phyloP scores from a whole-genome alignment of 805 yeast species.

The Schwanniomyces polymorphus region DNA sequence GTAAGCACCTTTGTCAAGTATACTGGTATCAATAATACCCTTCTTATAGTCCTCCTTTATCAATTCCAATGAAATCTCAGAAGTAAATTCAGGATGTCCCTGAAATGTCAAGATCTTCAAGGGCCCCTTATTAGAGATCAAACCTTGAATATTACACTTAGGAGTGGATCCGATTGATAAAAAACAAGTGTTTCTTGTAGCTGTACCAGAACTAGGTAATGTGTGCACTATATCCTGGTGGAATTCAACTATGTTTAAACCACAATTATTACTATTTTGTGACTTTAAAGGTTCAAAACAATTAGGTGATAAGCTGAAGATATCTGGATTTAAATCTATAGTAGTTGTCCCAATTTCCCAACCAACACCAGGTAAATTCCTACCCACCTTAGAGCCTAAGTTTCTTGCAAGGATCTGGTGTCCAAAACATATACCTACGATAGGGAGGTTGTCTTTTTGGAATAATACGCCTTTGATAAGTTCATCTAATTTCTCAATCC shows the following conservation, averaged over 20 bases:
- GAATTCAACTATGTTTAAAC: constrained; percentile 35
- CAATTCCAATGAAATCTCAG: constrained; percentile 27
- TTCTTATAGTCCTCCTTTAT: constrained; percentile 16
- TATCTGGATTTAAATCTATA: constrained; percentile 45
- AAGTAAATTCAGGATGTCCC: constrained; percentile 85
- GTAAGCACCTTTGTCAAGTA: constrained; percentile 26
- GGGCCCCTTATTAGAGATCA: constrained; percentile 45
- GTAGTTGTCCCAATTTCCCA: constrained; percentile 71
- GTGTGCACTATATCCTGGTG: constrained; percentile 42
- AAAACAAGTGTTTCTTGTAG: constrained; percentile 21
- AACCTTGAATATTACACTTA: constrained; percentile 66
- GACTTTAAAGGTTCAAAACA: constrained; percentile 28
- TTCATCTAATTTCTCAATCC: constrained; percentile 42
- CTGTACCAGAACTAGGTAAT: constrained; percentile 35
- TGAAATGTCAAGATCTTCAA: constrained; percentile 66
- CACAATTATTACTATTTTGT: constrained; percentile 33
- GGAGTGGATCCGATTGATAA: constrained; percentile 51
- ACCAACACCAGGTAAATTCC: constrained; percentile 52
- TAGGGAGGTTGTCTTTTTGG: constrained; percentile 27
- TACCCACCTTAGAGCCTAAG: constrained; percentile 57
- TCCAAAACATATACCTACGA: constrained; percentile 82
- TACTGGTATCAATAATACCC: constrained; percentile 20
- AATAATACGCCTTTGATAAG: constrained; percentile 26
- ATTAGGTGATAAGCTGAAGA: constrained; percentile 22
- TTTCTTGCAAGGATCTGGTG: constrained; percentile 77